Conservation (phyloP, 169 alveolate genomes). For the Perkinsus chesapeaki region DNA sequence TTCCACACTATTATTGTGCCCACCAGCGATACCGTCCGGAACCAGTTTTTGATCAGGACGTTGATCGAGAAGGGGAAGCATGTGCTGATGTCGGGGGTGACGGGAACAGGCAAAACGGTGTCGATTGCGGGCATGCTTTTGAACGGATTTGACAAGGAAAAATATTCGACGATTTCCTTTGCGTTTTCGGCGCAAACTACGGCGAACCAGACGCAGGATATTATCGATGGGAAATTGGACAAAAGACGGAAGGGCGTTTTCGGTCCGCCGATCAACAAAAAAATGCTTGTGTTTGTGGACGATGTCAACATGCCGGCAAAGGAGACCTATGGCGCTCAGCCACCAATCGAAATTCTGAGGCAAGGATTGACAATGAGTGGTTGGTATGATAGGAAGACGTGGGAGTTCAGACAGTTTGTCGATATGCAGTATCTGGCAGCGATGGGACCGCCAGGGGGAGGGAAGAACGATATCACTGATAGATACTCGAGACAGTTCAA, state of each 20-base stretch:
- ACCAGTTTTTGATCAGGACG: slow-evolving; percentile 57
- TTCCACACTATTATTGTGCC: slow-evolving; percentile 77
- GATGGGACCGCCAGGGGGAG: slow-evolving; percentile 89
- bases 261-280: slow-evolving; percentile 81
- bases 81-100: slow-evolving; percentile 79
- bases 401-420: slow-evolving; percentile 67
- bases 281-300: slow-evolving; percentile 81
- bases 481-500: slow-evolving; percentile 79
- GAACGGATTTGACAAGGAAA: slow-evolving; percentile 46
- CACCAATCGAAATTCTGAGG: slow-evolving; percentile 85
- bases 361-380: slow-evolving; percentile 79
- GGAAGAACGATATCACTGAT: slow-evolving; percentile 74
- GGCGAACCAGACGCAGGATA: slow-evolving; percentile 79
- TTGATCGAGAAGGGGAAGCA: slow-evolving; percentile 61
- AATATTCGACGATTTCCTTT: slow-evolving; percentile 65
- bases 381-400: slow-evolving; percentile 77
- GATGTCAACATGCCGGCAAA: slow-evolving; percentile 86
- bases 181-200: slow-evolving; percentile 88
- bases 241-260: slow-evolving; percentile 75
- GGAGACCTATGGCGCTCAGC: slow-evolving; percentile 87
- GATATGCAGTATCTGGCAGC: slow-evolving; percentile 72
- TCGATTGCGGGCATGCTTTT: slow-evolving; percentile 59
- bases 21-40: slow-evolving; percentile 77
- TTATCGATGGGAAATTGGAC: slow-evolving; percentile 78
- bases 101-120: slow-evolving; percentile 84